Conservation (phyloP, 306 rosid genomes). For the Vigna nakashimae region DNA sequence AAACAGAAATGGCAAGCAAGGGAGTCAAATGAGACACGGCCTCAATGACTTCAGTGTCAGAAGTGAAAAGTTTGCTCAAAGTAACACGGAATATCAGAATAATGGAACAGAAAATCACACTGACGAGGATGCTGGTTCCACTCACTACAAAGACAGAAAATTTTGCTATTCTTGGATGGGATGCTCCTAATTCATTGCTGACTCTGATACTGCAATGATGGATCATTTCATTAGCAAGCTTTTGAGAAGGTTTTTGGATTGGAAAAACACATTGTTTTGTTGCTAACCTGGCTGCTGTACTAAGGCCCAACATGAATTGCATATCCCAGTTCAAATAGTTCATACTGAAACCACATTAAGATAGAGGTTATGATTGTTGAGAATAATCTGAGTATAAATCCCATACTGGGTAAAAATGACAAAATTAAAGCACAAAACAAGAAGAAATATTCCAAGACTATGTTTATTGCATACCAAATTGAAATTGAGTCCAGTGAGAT, state of each 20-base stretch:
- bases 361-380: not conserved
- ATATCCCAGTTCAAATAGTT: slow-evolving; percentile 73
- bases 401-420: too few relatives aligned
- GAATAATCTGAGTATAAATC: not conserved
- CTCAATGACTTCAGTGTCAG: slow-evolving; percentile 58
- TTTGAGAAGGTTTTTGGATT: not conserved
- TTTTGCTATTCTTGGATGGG: slow-evolving; percentile 69
- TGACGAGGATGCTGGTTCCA: slow-evolving; percentile 68
- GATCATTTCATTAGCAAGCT: not conserved
- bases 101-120: slow-evolving; percentile 54
- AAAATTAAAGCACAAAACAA: not conserved
- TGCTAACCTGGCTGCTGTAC: slow-evolving; percentile 75
- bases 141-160: slow-evolving; percentile 69
- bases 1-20: slow-evolving; percentile 74
- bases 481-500: slow-evolving; percentile 67
- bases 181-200: slow-evolving; percentile 82
- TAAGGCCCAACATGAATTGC: slow-evolving; percentile 72
- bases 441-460: slow-evolving; percentile 35
- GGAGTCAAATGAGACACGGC: slow-evolving; percentile 64
- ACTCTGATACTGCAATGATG: slow-evolving; percentile 60
- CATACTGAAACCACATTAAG: slow-evolving; percentile 59
- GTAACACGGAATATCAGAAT: slow-evolving; percentile 54
- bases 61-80: slow-evolving; percentile 71
- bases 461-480: slow-evolving; percentile 42
- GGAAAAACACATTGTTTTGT: not conserved